Evolutionary conservation across 2,329 filamentous ascomycete genomes (phyloP).

Genomic region (Chaetomium olivaceum): DNA sequence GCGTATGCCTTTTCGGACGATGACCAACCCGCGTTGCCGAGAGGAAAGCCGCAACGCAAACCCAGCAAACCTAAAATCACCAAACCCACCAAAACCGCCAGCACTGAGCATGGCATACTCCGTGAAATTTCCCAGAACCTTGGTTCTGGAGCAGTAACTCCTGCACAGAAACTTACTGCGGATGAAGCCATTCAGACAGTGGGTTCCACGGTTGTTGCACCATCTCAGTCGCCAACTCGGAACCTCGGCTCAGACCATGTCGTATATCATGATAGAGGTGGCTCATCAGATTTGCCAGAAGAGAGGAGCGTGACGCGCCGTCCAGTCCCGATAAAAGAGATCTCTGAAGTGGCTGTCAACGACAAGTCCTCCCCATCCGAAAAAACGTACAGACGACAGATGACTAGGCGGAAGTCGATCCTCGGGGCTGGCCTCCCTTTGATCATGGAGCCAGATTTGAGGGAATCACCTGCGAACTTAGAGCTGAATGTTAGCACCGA

Average conservation of each 20-base stretch:
- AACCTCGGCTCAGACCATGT: slow-evolving; percentile 1
- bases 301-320: neutral
- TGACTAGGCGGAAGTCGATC: neutral
- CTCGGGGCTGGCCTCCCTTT: neutral
- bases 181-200: neutral
- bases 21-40: slow-evolving; percentile 34
- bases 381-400: neutral
- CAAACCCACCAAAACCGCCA: neutral
- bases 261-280: neutral
- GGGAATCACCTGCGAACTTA: neutral
- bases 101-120: neutral
- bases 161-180: neutral
- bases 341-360: neutral
- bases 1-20: slow-evolving; percentile 42
- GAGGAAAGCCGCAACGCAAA: neutral
- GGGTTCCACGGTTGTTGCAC: neutral
- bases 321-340: neutral
- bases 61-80: neutral
- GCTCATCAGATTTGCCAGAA: neutral
- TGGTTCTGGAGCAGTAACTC: neutral
- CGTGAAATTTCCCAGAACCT: neutral
- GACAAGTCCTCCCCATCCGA: neutral
- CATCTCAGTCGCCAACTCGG: slow-evolving; percentile 9
- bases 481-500: neutral
- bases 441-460: neutral